phyloP scores from a whole-genome alignment of 192 early-diverging fungal genomes.

The Cetraspora pellucida region DNA sequence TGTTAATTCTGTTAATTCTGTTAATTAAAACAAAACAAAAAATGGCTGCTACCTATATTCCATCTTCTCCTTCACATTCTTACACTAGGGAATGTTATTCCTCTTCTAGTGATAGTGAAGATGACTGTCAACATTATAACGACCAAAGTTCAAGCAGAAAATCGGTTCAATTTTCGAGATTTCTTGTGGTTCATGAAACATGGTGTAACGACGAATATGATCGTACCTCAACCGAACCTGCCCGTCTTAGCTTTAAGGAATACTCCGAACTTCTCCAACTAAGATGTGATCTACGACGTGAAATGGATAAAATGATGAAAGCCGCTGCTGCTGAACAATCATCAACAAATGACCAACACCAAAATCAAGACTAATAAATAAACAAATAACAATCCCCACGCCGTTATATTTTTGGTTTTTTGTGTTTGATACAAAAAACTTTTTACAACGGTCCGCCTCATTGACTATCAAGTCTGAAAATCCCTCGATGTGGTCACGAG shows the following conservation, averaged over 20 bases:
- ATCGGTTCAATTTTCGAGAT: slow-evolving; percentile 47
- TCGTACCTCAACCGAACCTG: slow-evolving; percentile 43
- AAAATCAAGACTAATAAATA: not conserved
- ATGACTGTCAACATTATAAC: not conserved
- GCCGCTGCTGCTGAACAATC: not conserved
- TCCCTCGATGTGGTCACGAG: too few species aligned
- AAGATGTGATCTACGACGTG: slow-evolving; percentile 42
- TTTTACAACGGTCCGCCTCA: too few species aligned
- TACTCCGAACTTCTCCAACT: slow-evolving; percentile 43
- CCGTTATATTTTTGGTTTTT: too few species aligned
- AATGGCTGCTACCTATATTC: not conserved
- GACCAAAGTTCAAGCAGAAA: slow-evolving; percentile 25
- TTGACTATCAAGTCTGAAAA: too few species aligned
- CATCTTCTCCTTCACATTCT: not conserved
- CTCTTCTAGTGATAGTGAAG: not conserved
- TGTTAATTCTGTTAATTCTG: too few species aligned
- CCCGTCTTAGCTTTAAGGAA: slow-evolving; percentile 43
- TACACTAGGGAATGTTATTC: not conserved
- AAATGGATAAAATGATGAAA: slow-evolving; percentile 39
- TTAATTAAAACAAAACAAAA: not conserved
- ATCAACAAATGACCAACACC: not conserved
- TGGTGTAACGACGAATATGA: slow-evolving; percentile 48
- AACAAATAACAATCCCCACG: too few species aligned
- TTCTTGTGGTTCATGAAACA: slow-evolving; percentile 44
- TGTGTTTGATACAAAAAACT: too few species aligned